These are phyloP conservation scores for Monosporascus sp. DNA, from an alignment of 2,329 filamentous ascomycete species.

Conservation along the genomic window DNA sequence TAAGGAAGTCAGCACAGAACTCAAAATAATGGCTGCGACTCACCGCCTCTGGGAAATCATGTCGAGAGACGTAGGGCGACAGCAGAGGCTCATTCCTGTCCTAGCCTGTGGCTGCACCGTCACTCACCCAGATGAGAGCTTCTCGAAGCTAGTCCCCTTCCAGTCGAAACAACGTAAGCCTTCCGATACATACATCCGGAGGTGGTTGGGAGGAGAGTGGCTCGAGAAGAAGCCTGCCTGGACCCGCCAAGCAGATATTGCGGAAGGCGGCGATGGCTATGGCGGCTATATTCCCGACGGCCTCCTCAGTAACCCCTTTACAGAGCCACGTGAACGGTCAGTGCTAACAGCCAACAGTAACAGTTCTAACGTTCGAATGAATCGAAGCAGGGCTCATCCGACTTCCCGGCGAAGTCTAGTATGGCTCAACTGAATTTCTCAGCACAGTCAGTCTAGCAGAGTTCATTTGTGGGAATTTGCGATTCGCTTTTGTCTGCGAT, in stretches of 20 bases:
- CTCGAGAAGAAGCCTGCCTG: slow-evolving; percentile 37
- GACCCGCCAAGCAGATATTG: slow-evolving; percentile 32
- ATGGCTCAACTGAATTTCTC: no score
- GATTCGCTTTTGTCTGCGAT: no score
- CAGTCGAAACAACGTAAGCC: slow-evolving; percentile 43
- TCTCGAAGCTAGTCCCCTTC: slow-evolving; percentile 40
- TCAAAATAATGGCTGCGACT: background rate
- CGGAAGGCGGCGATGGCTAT: slow-evolving; percentile 37
- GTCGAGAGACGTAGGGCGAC: slow-evolving; percentile 30
- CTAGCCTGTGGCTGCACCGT: slow-evolving; percentile 36
- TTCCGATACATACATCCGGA: slow-evolving; percentile 38
- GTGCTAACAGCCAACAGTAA: no score
- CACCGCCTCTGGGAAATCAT: slow-evolving; percentile 32
- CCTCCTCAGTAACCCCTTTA: slow-evolving; percentile 19
- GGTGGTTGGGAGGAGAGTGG: slow-evolving; percentile 38
- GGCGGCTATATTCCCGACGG: slow-evolving; percentile 32
- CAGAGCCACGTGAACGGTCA: no score
- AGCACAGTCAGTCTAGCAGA: no score
- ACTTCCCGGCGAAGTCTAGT: no score
- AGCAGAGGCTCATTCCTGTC: slow-evolving; percentile 27
- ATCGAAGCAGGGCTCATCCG: no score
- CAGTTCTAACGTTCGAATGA: no score
- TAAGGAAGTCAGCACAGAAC: background rate
- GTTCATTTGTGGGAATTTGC: no score
- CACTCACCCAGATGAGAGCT: slow-evolving; percentile 37